Conservation (phyloP, 805 yeast genomes). For the Saccharomyces eubayanus region DNA sequence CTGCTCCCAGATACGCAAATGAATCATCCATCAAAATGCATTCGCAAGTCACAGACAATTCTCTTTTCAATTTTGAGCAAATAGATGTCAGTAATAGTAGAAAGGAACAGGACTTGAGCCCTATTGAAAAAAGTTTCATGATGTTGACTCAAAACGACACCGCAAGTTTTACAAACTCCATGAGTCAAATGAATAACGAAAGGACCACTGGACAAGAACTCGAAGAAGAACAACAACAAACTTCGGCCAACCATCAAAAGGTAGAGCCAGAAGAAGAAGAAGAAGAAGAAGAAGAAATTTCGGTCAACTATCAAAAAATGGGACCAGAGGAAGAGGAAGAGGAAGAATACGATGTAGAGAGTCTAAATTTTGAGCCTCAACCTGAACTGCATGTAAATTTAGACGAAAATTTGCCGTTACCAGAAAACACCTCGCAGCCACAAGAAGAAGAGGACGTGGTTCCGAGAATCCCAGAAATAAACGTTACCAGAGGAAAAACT, state of each 20-base stretch:
- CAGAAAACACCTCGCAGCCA: neutral
- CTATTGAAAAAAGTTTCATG: conserved; percentile 28
- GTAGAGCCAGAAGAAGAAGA: conserved; percentile 1
- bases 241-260: neutral
- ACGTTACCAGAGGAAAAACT: neutral
- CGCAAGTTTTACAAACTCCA: neutral
- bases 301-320: neutral
- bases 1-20: neutral
- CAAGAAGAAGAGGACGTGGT: neutral
- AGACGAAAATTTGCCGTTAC: neutral
- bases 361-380: conserved; percentile 16
- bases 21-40: neutral
- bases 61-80: neutral
- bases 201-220: neutral
- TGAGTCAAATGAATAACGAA: neutral
- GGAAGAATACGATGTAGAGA: conserved; percentile 6
- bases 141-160: conserved; percentile 24
- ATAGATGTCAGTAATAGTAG: neutral
- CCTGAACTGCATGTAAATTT: conserved; percentile 10
- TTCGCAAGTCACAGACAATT: neutral
- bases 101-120: conserved; percentile 12
- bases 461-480: neutral
- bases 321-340: neutral
- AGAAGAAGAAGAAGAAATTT: neutral
- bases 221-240: neutral